Base-by-base conservation (phyloP, 768 basidiomycete species). In the Dacryopinax primogenitus region DNA sequence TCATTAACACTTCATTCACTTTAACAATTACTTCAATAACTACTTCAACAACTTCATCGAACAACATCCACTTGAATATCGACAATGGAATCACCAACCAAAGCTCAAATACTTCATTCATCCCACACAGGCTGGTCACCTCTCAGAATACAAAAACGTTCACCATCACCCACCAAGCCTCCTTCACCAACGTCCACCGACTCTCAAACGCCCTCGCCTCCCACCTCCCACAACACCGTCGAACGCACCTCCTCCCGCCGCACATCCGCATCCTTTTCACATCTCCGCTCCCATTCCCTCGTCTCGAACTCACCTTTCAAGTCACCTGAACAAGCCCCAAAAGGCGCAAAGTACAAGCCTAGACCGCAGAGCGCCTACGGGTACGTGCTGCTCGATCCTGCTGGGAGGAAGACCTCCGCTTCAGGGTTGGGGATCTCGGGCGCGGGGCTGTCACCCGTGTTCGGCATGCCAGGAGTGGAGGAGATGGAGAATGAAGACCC, bases 231-330 rank as follows among this genome's bases (percentile, higher is more conserved):
- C 37, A 11, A 11, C 37, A 11, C 37, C n/a, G 11, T n/a, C n/a
- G n/a, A 58, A 6, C 51, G 51, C 13, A 30, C 11, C 13, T 11
- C 13, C 51, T 58, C 51, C 7, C 26, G 51, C 2, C 51, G 51
- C 11, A 58, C 13, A 3, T 4, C 4, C 51, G 26, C 13, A 11
- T 28, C 51, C 7, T 58, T 58, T 30, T 58, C 51, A 11, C 51
- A 58, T 21, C 30, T 58, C 3, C 51, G 51, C 13, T 21, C 12
- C 26, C 51, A 58, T 21, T 28, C 26, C 72, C 84, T 91, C 65
- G 90, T 92, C 18, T 85, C 86, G 32, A 90, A 90, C 69, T 92
- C 90, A 12, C 90, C 90, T 11, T 92, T 92, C 78, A 88, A 87
- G 70, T 44, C 34, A 15, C 63, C 66, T 47, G 39, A 47, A 37